Conservation (phyloP, 1,139 yeast species). For the Geotrichum aggregatum region DNA sequence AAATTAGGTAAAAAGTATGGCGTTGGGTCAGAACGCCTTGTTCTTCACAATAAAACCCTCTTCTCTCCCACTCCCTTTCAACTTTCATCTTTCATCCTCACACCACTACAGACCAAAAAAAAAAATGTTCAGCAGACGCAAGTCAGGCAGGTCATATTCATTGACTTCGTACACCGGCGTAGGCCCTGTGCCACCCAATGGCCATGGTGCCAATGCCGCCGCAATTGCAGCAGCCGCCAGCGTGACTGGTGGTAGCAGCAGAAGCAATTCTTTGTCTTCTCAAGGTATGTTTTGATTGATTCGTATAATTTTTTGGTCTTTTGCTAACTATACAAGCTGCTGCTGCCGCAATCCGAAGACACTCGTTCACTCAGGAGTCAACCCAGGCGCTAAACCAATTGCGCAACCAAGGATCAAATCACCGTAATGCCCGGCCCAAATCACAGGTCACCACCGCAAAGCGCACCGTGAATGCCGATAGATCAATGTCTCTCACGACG, state of each 20-base stretch:
- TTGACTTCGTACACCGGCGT: slow-evolving; percentile 37
- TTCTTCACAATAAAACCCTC: neutral
- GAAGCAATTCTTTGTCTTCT: slow-evolving; percentile 23
- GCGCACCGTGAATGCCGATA: slow-evolving; percentile 30
- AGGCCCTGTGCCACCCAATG: slow-evolving; percentile 29
- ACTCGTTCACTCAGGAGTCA: neutral
- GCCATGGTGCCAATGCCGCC: slow-evolving; percentile 30
- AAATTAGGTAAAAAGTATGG: neutral
- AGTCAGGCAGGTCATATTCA: slow-evolving; percentile 31
- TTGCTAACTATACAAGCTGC: slow-evolving; percentile 30
- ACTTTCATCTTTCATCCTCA: neutral
- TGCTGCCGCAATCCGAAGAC: neutral
- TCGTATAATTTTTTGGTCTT: neutral
- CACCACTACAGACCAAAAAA: slow-evolving; percentile 5
- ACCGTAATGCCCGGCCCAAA: slow-evolving; percentile 1
- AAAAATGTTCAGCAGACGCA: slow-evolving; percentile 27
- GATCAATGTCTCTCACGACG: slow-evolving; percentile 40
- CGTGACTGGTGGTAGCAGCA: slow-evolving; percentile 29
- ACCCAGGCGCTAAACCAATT: neutral
- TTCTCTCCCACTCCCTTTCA: neutral
- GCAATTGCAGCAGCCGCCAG: slow-evolving; percentile 48
- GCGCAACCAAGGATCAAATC: neutral
- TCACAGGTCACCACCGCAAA: slow-evolving; percentile 11
- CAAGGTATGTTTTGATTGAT: neutral
- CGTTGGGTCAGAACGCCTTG: slow-evolving; percentile 4